Conservation (phyloP, 345 rosid species). For the Melastoma malabathricum region DNA sequence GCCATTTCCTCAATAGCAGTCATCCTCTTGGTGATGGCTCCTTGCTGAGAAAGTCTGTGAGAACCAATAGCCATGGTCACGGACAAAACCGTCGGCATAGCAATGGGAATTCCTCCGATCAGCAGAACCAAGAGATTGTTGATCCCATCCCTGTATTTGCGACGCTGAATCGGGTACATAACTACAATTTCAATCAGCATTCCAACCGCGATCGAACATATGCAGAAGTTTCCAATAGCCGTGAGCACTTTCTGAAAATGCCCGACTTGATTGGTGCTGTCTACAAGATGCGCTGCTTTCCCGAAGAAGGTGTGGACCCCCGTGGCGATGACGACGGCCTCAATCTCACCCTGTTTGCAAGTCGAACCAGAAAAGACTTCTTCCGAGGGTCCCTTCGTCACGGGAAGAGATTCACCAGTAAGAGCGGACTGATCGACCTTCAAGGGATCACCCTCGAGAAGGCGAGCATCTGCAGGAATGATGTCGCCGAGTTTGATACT, state of each 20-base stretch:
- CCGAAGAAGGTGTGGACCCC: constrained; percentile 95
- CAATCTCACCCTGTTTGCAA: constrained; percentile 85
- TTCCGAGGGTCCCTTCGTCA: constrained; percentile 61
- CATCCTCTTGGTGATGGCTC: constrained; percentile 94
- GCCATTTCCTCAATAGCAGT: constrained; percentile 97
- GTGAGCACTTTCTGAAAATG: constrained; percentile 84
- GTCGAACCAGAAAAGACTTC: constrained; percentile 88
- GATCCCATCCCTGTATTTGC: constrained; percentile 67
- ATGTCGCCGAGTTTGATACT: constrained; percentile 82
- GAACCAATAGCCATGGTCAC: constrained; percentile 98
- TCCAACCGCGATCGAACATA: constrained; percentile 75
- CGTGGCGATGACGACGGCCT: constrained; percentile 83
- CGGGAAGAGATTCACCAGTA: constrained; percentile 88
- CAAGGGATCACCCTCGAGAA: constrained; percentile 87
- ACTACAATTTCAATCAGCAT: constrained; percentile 48
- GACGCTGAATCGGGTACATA: constrained; percentile 72
- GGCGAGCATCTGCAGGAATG: constrained; percentile 90
- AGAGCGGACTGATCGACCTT: constrained; percentile 92
- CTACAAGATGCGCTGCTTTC: constrained; percentile 94
- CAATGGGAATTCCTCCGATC: constrained; percentile 92
- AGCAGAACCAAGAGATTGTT: constrained; percentile 76
- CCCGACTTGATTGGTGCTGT: constrained; percentile 76
- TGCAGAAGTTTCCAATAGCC: constrained; percentile 88
- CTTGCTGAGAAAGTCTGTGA: constrained; percentile 68
- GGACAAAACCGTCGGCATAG: constrained; percentile 85